phyloP scores from a whole-genome alignment of 768 basidiomycete genomes.

The Omphalotus guepiniiformis region DNA sequence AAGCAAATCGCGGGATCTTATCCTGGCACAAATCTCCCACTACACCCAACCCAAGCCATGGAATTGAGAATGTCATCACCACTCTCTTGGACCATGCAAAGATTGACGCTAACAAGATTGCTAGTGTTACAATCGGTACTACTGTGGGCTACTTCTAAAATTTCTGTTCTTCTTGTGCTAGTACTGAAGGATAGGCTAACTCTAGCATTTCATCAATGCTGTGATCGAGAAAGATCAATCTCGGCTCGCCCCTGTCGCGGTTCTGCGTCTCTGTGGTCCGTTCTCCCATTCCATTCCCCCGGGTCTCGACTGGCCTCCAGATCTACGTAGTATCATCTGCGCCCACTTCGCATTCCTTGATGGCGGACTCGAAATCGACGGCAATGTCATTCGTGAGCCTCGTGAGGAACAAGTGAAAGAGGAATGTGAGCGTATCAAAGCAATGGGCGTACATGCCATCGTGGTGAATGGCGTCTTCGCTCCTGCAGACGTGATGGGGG shows the following conservation, averaged over 20 bases:
- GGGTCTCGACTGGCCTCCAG: constrained; percentile 48
- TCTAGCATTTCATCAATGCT: constrained; percentile 48
- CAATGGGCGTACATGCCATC: constrained; percentile 24
- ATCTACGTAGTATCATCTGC: constrained; percentile 35
- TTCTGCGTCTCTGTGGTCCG: constrained; percentile 53
- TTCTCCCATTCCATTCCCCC: constrained; percentile 50
- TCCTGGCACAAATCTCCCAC: constrained; percentile 42
- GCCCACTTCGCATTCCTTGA: constrained; percentile 28
- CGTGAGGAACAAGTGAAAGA: constrained; percentile 34
- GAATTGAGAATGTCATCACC: constrained; percentile 43
- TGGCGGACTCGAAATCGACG: constrained; percentile 38
- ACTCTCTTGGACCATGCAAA: constrained; percentile 31
- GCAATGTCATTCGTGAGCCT: constrained; percentile 37
- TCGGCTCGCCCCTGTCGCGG: constrained; percentile 47
- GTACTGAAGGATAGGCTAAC: too few relatives aligned
- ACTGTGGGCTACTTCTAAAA: too few relatives aligned
- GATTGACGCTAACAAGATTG: constrained; percentile 29
- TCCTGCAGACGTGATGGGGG: constrained; percentile 36
- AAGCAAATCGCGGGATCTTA: constrained; percentile 23
- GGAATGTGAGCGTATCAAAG: constrained; percentile 34
- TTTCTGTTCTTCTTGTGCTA: too few relatives aligned
- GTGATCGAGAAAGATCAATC: constrained; percentile 44
- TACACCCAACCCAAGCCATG: constrained; percentile 45
- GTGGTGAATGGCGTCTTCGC: constrained; percentile 48
- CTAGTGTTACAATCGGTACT: constrained; percentile 48